Base-by-base conservation (phyloP, 768 basidiomycete genomes). In the Candolleomyces aberdarensis region DNA sequence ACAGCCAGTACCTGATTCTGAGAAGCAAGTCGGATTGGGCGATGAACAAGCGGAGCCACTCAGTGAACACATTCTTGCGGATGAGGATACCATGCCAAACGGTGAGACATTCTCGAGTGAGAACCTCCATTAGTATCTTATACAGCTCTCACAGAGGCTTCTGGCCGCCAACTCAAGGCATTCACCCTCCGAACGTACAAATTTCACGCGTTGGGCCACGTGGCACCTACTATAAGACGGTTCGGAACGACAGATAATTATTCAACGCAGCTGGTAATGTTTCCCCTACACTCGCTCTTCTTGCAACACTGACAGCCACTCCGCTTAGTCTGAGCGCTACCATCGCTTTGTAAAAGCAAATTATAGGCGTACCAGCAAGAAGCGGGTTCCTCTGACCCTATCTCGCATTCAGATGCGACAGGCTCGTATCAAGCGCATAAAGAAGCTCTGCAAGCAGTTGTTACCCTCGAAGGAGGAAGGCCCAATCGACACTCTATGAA, bases 261-360 rank as follows among this genome's bases (percentile, higher is more conserved):
- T 52, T 62, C 49, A 70, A 70, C 65, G 64, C 20, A 48, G 67
- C 76, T 31, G 19, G 52, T 54, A 54, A 32, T 13, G 8, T 10
- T 26, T 50, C 17, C 9, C 8, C 48, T 10, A 8, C 17, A 9
- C 8, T 26, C 9, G 8, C 48, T 9, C 9, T 9, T 9, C 41
- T 43, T 17, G 9, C 9, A 43, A 43, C 8, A 43, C 41, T 43
- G 9, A 43, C 41, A 43, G 41, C 41, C 17, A n/a, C n/a, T n/a
- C n/a, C 17, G 41, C 8, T 5, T 54, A 54, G 53, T n/a, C 53
- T 5, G 56, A 57, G 22, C 7, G 56, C 9, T 57, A 22, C 32
- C 56, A 57, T 46, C 40, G 43, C n/a, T 22, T 13, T 19, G 5
- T 19, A 3, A 57, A 57, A 29, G 17, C 11, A 20, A n/a, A 46